Evolutionary conservation across 768 basidiomycete genomes (phyloP), one percentile per base, ranked within the genome.

Genomic region (Trametes sanguinea): DNA sequence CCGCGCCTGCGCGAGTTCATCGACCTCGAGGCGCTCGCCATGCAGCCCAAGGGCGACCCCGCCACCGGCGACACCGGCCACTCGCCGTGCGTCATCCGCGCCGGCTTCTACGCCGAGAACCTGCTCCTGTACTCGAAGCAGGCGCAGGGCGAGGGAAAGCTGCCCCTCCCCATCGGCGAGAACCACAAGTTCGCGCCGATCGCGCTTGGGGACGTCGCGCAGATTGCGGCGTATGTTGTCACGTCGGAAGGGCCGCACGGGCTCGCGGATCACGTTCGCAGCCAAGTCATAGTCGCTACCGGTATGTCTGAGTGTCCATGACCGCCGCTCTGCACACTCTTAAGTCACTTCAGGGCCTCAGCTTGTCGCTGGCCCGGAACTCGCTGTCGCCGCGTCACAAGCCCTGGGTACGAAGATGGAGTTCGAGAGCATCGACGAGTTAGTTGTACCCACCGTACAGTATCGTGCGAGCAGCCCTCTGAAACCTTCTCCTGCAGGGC

Each of bases 1-100:
- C 73, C 74, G 14, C 63, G 69, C 16, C 62, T 76, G 37, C 67
- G 71, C 22, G 72, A 76, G 64, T 74, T 74, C 61, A 65, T 73
- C 59, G 70, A 71, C 13, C 65, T 75, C 57, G 74, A 76, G 68
- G 47, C 64, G 14, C 60, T 72, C 57, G 67, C 64, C 14, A 66
- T 74, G 68, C 61, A 66, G 62, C 35, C 65, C 40, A 74, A 73
- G 62, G 54, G 60, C 8, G 51, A 64, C 40, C 46, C 67, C 17
- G 50, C 58, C 22, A 64, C 70, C 6, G 57, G 62, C 47, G 69
- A 73, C 53, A 67, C 74, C 37, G 74, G 71, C 29, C 69, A 71
- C 46, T 70, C 68, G 54, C 67, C 71, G 14, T 74, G 72, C 60
- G 60, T 73, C 54, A 70, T 74, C 43, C 71, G 70, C 32, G 71